Base-by-base conservation (phyloP, 805 yeast genomes). In the Priceomyces carsonii region DNA sequence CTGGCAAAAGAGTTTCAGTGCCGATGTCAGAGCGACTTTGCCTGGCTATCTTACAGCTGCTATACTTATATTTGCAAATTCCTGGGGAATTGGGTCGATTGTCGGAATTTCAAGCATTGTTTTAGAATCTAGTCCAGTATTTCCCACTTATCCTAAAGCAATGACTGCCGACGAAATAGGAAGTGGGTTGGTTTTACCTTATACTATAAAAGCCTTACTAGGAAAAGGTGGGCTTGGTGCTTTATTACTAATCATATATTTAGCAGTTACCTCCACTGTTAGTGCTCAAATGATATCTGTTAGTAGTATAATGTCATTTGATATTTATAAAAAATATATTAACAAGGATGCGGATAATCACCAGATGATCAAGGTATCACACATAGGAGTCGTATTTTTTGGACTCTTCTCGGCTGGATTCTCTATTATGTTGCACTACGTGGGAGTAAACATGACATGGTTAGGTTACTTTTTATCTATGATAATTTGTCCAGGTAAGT, bases 281-380 rank as follows among this genome's bases (percentile, higher is more conserved):
- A 57, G 66, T 35, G 68, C 71, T 5, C 65, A 66, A 42, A 45
- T 66, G 59, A 59, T 66, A 26, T 62, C 70, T 3, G 69, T 63
- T 18, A 57, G 66, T 35, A 55, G 65, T 35, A 62, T 66, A 38
- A 41, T 71, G 26, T 69, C 77, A 2, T 73, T 66, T 44, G 79
- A 73, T 48, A 59, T 71, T 37, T 73, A 63, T 54, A 62, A 68
- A 59, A 65, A 54, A 32, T 73, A 71, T 47, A 46, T 69, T 38
- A 65, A 64, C 29, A 66, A 66, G 31, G 40, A 53, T 3, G 78
- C 78, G 7, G 47, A 61, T n/a, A 69, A 71, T 32, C 51, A 53
- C 16, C 60, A 65, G 33, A 61, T 73, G 44, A 62, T 71, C 23
- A 47, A 53, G 17, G 68, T 63, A 3, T 67, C 77, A 1, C 75